These are phyloP conservation scores for Fusarium brevicatenulatum DNA, from an alignment of 2,329 filamentous ascomycete genomes.

Conservation along the genomic window DNA sequence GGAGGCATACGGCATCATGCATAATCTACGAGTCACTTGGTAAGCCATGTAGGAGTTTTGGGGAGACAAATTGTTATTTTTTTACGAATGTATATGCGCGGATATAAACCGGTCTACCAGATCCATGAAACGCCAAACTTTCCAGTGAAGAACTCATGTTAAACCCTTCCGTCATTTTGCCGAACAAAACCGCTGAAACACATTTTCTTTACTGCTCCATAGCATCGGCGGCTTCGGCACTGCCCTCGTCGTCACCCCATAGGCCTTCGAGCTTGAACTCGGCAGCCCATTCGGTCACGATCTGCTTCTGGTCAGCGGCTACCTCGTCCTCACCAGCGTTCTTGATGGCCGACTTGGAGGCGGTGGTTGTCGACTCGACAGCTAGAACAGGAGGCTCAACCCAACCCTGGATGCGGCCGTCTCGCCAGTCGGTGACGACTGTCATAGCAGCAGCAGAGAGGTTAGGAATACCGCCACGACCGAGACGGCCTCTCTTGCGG, in stretches of 20 bases:
- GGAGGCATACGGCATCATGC: constrained; percentile 16
- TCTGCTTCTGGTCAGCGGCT: constrained; percentile 78
- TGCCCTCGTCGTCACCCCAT: constrained; percentile 76
- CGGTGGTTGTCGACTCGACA: constrained; percentile 54
- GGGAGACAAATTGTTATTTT: constrained; percentile 39
- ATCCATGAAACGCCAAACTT: constrained; percentile 49
- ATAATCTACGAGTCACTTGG: constrained; percentile 28
- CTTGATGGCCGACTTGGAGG: constrained; percentile 49
- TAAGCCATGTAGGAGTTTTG: constrained; percentile 31
- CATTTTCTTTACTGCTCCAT: constrained; percentile 60
- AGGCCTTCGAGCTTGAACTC: constrained; percentile 96
- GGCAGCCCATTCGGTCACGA: constrained; percentile 91
- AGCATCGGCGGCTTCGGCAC: constrained; percentile 52
- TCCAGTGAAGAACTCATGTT: constrained; percentile 45
- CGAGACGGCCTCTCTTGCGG: constrained; percentile 87
- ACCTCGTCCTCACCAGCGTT: constrained; percentile 56
- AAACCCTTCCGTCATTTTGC: constrained; percentile 41
- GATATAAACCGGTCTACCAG: constrained; percentile 45
- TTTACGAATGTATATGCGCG: constrained; percentile 44
- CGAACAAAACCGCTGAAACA: constrained; percentile 19
- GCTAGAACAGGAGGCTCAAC: constrained; percentile 77
- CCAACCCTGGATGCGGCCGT: constrained; percentile 95
- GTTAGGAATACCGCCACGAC: constrained; percentile 91
- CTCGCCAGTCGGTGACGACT: constrained; percentile 96
- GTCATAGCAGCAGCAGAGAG: constrained; percentile 87